Percentiles rank a stretch among this genome's conserved stretches.
These are phyloP conservation scores for Plicaturopsis crispa DNA, from an alignment of 768 basidiomycete genomes.

Conservation along the genomic window DNA sequence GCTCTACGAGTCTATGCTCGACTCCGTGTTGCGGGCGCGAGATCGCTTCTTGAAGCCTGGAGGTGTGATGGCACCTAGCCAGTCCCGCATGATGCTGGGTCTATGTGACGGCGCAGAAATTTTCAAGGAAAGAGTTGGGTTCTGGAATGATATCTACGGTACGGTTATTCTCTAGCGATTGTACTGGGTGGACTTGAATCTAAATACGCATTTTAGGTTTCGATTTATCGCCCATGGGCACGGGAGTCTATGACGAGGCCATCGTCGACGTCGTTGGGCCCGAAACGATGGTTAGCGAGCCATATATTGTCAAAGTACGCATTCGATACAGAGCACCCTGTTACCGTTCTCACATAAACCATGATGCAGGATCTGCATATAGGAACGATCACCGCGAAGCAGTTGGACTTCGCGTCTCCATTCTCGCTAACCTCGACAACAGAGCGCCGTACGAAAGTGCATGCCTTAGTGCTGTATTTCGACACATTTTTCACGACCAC, in stretches of 20 bases:
- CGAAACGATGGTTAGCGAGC: slow-evolving; percentile 55
- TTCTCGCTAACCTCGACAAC: slow-evolving; percentile 71
- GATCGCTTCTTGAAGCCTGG: slow-evolving; percentile 73
- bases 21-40: slow-evolving; percentile 84
- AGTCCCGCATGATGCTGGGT: slow-evolving; percentile 78
- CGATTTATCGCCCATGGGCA: slow-evolving; percentile 78
- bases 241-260: slow-evolving; percentile 70
- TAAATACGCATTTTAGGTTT: slow-evolving; percentile 50
- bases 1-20: slow-evolving; percentile 96
- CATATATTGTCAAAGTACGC: slow-evolving; percentile 59
- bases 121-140: slow-evolving; percentile 74
- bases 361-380: slow-evolving; percentile 68
- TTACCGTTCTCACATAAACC: too few species aligned
- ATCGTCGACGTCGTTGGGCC: slow-evolving; percentile 73
- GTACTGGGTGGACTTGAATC: too few species aligned
- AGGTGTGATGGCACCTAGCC: slow-evolving; percentile 88
- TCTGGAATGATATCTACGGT: slow-evolving; percentile 94
- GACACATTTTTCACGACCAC: slow-evolving; percentile 82
- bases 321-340: not conserved
- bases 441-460: slow-evolving; percentile 54
- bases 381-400: slow-evolving; percentile 49
- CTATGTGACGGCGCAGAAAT: slow-evolving; percentile 73
- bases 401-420: slow-evolving; percentile 72
- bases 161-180: slow-evolving; percentile 11
- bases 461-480: slow-evolving; percentile 86